A percentile compares a stretch with the other conserved stretches of the same genome.
Evolutionary conservation across 148 eudicot genomes (phyloP).

Genomic region (Amaranthus cruentus): DNA sequence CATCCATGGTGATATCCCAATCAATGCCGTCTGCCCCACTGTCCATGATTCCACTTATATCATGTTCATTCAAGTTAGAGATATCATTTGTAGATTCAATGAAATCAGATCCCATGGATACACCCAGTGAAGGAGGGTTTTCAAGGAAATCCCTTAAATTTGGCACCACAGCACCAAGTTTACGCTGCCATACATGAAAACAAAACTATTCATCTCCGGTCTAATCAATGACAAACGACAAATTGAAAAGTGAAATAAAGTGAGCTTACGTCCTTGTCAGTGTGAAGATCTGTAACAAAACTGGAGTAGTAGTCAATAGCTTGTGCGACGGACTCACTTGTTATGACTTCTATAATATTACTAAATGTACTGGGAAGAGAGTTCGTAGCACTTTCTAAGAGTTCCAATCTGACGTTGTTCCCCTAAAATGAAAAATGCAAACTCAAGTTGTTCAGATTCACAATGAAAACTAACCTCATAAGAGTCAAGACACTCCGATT

Average conservation of each 20-base stretch:
- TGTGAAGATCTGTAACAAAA: slow-evolving; percentile 66
- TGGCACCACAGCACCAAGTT: slow-evolving; percentile 36
- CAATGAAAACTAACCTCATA: not conserved
- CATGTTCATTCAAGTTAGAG: slow-evolving; percentile 33
- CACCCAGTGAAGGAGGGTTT: slow-evolving; percentile 56
- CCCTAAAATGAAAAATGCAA: slow-evolving; percentile 48
- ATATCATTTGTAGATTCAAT: slow-evolving; percentile 31
- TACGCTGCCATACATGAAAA: slow-evolving; percentile 34
- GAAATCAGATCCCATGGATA: slow-evolving; percentile 45
- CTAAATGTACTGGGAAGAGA: slow-evolving; percentile 75
- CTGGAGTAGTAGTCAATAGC: slow-evolving; percentile 73
- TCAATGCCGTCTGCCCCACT: slow-evolving; percentile 56
- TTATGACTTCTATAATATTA: slow-evolving; percentile 63
- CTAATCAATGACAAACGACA: not conserved
- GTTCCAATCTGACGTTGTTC: slow-evolving; percentile 71
- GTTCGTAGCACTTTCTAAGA: slow-evolving; percentile 66
- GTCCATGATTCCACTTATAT: slow-evolving; percentile 29
- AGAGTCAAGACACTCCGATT: not conserved
- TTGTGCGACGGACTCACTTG: slow-evolving; percentile 61
- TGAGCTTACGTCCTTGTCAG: slow-evolving; percentile 63
- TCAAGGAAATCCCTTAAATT: slow-evolving; percentile 51
- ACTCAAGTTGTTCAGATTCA: not conserved
- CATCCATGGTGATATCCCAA: slow-evolving; percentile 87
- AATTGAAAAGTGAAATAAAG: not conserved
- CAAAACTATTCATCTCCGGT: not conserved